Base-by-base conservation (phyloP, 176 grass and related monocot genomes). In the Alloteropsis semialata region DNA sequence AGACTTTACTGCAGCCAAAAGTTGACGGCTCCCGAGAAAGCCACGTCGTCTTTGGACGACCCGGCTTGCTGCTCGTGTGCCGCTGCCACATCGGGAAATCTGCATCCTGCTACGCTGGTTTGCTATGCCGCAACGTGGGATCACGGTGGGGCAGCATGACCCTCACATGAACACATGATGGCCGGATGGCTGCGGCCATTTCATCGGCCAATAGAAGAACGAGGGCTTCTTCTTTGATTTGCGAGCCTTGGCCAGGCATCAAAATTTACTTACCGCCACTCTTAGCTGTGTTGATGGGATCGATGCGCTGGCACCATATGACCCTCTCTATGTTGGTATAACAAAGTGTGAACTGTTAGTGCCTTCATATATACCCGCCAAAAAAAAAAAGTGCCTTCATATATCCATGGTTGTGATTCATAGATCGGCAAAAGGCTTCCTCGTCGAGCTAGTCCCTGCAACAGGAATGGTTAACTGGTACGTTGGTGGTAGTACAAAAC, bases 121-220 rank as follows among this genome's bases (percentile, higher is more conserved):
- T 12, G 18, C 48, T 57, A 76, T 50, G 39, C 22, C 38, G 3
- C 51, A 85, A 70, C 41, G 65, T 85, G 75, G 6, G 66, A 17
- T 32, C 33, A 81, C 41, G 36, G 21, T 59, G 78, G 4, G 4
- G 29, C 41, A 29, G 30, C 8, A 68, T 50, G 61, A 24, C n/a
- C 78, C 61, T 59, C 71, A 30, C 71, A 82, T 87, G 78, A n/a
- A n/a, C n/a, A n/a, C n/a, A 50, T 14, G 46, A 38, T 17, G 27
- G 34, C 27, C 11, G 19, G 1, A 83, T 11, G 28, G 25, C 21
- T 29, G 19, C 18, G 49, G 9, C 6, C 15, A 44, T 72, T 78
- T n/a, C 73, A 58, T 57, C 22, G 2, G 33, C 51, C 12, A 75
- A 76, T 28, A 27, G 21, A 24, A 41, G 34, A 27, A 6, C 36